phyloP scores from a whole-genome alignment of 768 basidiomycete genomes.

The Ramaria sp. region DNA sequence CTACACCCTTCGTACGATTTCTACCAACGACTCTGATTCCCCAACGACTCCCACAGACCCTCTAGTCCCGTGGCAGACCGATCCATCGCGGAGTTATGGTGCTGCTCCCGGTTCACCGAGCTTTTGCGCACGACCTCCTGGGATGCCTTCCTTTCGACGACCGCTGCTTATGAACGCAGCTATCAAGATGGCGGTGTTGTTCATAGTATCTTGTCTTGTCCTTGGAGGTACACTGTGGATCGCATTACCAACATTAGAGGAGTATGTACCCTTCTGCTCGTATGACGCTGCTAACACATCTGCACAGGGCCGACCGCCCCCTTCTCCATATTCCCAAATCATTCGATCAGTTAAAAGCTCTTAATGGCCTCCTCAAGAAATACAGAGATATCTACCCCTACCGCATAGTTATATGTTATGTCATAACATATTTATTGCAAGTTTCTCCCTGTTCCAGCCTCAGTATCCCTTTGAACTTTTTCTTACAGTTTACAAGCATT shows the following conservation, averaged over 20 bases:
- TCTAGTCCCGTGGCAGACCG: not conserved
- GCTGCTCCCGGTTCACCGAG: not conserved
- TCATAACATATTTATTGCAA: constrained; percentile 86
- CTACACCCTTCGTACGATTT: constrained; percentile 59
- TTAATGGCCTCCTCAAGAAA: constrained; percentile 82
- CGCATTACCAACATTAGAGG: constrained; percentile 67
- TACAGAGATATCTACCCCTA: constrained; percentile 83
- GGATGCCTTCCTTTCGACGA: constrained; percentile 30
- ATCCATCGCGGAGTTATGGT: constrained; percentile 1
- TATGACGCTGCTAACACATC: constrained; percentile 11
- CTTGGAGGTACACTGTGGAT: constrained; percentile 75
- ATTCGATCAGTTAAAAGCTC: constrained; percentile 74
- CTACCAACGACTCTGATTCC: constrained; percentile 18
- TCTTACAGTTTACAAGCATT: constrained; percentile 79
- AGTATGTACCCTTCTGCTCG: constrained; percentile 36
- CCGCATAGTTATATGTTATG: constrained; percentile 79
- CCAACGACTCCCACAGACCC: not conserved
- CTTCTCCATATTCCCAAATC: constrained; percentile 77
- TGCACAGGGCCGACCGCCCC: constrained; percentile 57
- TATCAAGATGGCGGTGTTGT: constrained; percentile 74
- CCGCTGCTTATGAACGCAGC: constrained; percentile 74
- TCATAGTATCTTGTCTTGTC: constrained; percentile 53
- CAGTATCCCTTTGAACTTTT: not conserved
- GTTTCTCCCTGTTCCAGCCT: constrained; percentile 23
- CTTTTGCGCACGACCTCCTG: not conserved